These are phyloP conservation scores for Agaricus sinodeliciosus DNA, from an alignment of 768 basidiomycete species.

Conservation along the genomic window DNA sequence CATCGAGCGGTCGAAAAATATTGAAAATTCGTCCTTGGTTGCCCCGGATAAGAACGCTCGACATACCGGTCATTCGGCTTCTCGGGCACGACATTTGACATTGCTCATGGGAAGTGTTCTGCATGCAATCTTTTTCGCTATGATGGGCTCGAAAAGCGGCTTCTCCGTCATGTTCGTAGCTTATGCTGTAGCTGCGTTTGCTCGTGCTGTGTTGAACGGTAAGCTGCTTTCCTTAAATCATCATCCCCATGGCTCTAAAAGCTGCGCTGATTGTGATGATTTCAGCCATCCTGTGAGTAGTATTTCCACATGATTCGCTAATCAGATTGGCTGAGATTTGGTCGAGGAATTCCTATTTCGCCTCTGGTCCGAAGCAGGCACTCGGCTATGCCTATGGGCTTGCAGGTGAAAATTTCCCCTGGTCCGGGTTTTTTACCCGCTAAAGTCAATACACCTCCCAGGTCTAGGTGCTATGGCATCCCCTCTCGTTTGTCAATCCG, in stretches of 20 bases:
- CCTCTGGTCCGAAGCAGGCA: constrained; percentile 30
- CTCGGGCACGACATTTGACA: constrained; percentile 35
- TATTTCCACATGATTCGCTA: not conserved
- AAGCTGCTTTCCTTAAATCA: constrained; percentile 13
- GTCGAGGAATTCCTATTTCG: constrained; percentile 42
- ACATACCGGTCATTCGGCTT: constrained; percentile 23
- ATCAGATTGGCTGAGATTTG: not conserved
- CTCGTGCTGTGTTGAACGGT: constrained; percentile 43
- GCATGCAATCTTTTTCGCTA: constrained; percentile 37
- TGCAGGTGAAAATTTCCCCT: constrained; percentile 20
- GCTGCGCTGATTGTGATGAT: not conserved
- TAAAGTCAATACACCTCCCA: constrained; percentile 15
- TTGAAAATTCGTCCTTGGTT: constrained; percentile 14
- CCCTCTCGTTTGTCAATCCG: constrained; percentile 47
- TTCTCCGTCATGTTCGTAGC: constrained; percentile 39
- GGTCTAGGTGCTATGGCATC: constrained; percentile 48
- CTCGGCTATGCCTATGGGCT: constrained; percentile 41
- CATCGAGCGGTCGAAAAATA: constrained; percentile 13
- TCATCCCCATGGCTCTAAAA: not conserved
- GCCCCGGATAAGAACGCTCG: constrained; percentile 12
- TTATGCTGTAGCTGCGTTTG: constrained; percentile 41
- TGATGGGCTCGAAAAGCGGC: constrained; percentile 40
- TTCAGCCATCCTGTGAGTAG: constrained; percentile 31
- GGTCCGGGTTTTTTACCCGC: not conserved
- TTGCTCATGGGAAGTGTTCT: constrained; percentile 32